A percentile compares a stretch with the other conserved stretches of the same genome.
Evolutionary conservation across 352 stramenopile genomes (phyloP).

Genomic region (Phytopythium kandeliae): DNA sequence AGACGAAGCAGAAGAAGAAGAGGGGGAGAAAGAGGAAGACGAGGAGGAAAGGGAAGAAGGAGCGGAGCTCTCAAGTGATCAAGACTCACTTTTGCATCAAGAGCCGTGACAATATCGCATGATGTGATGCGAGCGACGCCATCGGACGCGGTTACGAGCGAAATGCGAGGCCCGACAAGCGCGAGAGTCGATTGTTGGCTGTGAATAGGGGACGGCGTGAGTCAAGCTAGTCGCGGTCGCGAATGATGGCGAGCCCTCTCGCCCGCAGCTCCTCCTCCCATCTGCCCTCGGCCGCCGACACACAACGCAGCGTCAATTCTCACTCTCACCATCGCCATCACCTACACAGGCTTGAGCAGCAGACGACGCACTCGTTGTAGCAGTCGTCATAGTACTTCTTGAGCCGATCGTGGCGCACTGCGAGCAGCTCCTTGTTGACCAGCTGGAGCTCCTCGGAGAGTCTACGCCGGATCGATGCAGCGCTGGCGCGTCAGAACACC

Average conservation of each 20-base stretch:
- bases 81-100: conserved; percentile 7
- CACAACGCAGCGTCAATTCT: background rate
- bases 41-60: no score
- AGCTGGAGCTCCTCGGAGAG: conserved; percentile 70
- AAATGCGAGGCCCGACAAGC: background rate
- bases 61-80: conserved; percentile 7
- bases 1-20: no score
- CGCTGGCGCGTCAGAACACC: background rate
- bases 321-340: background rate
- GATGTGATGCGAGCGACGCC: no score
- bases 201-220: no score
- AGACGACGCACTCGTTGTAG: conserved; percentile 48
- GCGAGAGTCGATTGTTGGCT: background rate
- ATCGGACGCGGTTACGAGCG: background rate
- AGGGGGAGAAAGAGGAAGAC: background rate
- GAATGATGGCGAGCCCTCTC: conserved; percentile 62
- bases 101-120: background rate
- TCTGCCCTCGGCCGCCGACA: conserved; percentile 7
- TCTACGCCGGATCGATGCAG: conserved; percentile 18
- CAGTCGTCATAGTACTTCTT: conserved; percentile 72
- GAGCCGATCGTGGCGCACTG: conserved; percentile 56
- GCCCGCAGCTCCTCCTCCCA: conserved; percentile 70
- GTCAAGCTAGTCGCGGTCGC: conserved; percentile 48
- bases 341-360: no score
- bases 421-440: conserved; percentile 65